Evolutionary conservation across 257 asterid species (phyloP).

Genomic region (Phtheirospermum japonicum): DNA sequence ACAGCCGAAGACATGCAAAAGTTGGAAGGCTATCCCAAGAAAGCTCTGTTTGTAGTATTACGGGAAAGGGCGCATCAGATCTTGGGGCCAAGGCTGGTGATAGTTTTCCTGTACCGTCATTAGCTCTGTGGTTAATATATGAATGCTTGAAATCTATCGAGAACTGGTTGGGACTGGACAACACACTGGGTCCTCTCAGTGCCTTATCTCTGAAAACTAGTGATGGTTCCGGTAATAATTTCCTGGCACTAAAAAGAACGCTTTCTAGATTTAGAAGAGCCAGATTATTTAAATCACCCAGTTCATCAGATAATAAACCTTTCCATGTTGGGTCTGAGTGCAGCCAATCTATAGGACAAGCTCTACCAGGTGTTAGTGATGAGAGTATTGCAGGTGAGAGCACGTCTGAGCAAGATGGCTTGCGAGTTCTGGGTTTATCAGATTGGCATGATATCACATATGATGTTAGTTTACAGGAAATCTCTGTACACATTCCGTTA

Average conservation of each 20-base stretch:
- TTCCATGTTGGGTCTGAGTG: slow-evolving; percentile 41
- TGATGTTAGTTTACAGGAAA: slow-evolving; percentile 88
- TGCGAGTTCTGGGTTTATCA: slow-evolving; percentile 62
- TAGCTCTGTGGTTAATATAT: slow-evolving; percentile 72
- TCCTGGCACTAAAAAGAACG: slow-evolving; percentile 60
- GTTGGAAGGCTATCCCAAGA: slow-evolving; percentile 91
- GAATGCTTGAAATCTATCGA: slow-evolving; percentile 91
- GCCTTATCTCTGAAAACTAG: slow-evolving; percentile 49
- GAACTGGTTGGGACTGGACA: slow-evolving; percentile 75
- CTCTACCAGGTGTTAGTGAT: slow-evolving; percentile 44
- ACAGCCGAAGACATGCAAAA: slow-evolving; percentile 75
- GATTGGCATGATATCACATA: slow-evolving; percentile 82
- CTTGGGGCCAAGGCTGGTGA: slow-evolving; percentile 45
- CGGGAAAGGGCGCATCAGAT: slow-evolving; percentile 53
- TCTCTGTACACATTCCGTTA: slow-evolving; percentile 81
- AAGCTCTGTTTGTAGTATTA: slow-evolving; percentile 63
- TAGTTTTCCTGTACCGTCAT: slow-evolving; percentile 51
- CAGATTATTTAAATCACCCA: slow-evolving; percentile 45
- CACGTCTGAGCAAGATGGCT: slow-evolving; percentile 59
- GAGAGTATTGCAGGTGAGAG: slow-evolving; percentile 50
- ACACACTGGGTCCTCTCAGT: slow-evolving; percentile 54
- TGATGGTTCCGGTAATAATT: slow-evolving; percentile 55
- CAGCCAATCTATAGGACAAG: slow-evolving; percentile 43
- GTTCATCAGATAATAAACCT: slow-evolving; percentile 42
- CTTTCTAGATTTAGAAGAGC: slow-evolving; percentile 68